phyloP scores from a whole-genome alignment of 176 grass and related monocot species.

The Otatea glauca region DNA sequence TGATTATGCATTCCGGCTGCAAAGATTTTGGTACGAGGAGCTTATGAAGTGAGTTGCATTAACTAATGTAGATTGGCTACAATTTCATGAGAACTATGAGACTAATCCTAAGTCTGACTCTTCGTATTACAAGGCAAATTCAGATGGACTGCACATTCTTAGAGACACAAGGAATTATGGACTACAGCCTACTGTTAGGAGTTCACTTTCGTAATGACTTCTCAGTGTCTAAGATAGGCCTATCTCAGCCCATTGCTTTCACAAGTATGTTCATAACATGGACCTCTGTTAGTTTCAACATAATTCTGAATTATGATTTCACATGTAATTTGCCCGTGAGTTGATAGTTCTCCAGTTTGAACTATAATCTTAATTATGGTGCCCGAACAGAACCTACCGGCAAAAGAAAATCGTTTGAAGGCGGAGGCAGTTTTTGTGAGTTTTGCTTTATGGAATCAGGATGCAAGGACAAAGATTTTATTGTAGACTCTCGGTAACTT shows the following conservation, averaged over 20 bases:
- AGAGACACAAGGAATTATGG: constrained; percentile 78
- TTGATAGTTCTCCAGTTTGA: neutral
- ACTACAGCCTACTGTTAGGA: constrained; percentile 75
- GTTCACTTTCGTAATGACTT: constrained; percentile 70
- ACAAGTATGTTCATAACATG: constrained; percentile 60
- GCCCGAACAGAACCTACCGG: constrained; percentile 53
- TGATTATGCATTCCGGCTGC: constrained; percentile 65
- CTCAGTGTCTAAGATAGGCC: constrained; percentile 50
- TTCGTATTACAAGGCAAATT: constrained; percentile 62
- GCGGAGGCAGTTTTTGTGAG: constrained; percentile 51
- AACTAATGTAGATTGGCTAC: neutral
- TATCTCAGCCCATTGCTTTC: constrained; percentile 48
- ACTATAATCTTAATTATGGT: constrained; percentile 27
- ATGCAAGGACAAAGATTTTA: constrained; percentile 57
- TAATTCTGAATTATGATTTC: constrained; percentile 16
- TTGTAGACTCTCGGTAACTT: constrained; percentile 48
- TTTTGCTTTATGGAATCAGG: constrained; percentile 56
- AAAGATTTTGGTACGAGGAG: constrained; percentile 61
- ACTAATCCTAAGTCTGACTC: constrained; percentile 11
- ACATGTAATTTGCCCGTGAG: constrained; percentile 1
- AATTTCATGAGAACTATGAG: constrained; percentile 10
- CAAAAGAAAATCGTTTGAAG: constrained; percentile 75
- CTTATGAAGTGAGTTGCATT: constrained; percentile 64
- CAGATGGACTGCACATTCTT: constrained; percentile 71
- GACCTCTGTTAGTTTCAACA: neutral